phyloP scores from a whole-genome alignment of 805 yeast species.

The Tetrapisispora taiwanensis region DNA sequence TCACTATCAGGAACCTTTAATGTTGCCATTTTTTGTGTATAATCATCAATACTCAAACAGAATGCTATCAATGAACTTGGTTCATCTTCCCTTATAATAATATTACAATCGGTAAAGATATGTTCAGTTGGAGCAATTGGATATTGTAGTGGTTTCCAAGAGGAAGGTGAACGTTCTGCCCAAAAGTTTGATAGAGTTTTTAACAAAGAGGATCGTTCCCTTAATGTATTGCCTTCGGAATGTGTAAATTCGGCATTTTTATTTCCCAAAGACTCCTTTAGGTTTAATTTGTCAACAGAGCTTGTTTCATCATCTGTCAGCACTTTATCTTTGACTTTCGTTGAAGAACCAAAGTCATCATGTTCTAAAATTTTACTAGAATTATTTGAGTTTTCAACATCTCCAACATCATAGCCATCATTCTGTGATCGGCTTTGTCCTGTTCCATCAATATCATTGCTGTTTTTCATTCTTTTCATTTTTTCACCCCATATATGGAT shows the following conservation, averaged over 20 bases:
- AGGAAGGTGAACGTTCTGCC: conserved; percentile 93
- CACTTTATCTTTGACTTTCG: no score
- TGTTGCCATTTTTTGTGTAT: conserved; percentile 49
- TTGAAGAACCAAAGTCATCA: no score
- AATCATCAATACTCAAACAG: conserved; percentile 79
- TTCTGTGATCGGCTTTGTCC: no score
- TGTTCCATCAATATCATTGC: conserved; percentile 4
- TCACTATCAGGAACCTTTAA: not conserved
- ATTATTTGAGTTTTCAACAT: no score
- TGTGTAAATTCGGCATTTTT: not conserved
- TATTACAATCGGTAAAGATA: conserved; percentile 86
- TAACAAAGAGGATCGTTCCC: conserved; percentile 65
- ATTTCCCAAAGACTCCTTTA: no score
- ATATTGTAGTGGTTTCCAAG: conserved; percentile 87
- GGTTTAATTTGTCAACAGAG: no score
- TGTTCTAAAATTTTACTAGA: no score
- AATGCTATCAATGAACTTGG: conserved; percentile 92
- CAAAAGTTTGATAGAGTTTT: conserved; percentile 83
- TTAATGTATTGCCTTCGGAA: not conserved
- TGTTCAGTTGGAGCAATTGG: conserved; percentile 76
- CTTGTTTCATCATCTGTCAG: no score
- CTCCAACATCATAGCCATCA: no score
- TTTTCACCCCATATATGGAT: conserved; percentile 26
- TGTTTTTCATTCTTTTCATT: conserved; percentile 14
- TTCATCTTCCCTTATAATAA: conserved; percentile 90